A percentile compares a stretch with the other conserved stretches of the same genome.
Evolutionary conservation across 352 stramenopile genomes (phyloP).

Genomic region (Phytophthora gonapodyides): DNA sequence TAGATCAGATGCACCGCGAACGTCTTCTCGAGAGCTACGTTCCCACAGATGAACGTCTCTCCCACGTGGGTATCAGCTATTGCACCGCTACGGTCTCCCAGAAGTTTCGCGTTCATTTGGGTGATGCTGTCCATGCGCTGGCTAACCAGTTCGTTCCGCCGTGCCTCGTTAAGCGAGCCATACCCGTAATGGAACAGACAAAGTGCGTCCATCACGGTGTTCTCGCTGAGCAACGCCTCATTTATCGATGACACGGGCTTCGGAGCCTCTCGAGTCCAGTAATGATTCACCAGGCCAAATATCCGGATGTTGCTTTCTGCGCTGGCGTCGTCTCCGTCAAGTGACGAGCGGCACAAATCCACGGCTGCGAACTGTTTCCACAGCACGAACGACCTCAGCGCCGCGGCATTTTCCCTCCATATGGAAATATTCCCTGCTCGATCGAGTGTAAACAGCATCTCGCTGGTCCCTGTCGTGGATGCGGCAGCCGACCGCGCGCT

Average conservation of each 20-base stretch:
- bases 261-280: slow-evolving; percentile 39
- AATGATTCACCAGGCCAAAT: slow-evolving; percentile 46
- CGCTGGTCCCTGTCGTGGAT: slow-evolving; percentile 29
- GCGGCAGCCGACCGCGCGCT: slow-evolving; percentile 34
- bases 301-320: slow-evolving; percentile 19
- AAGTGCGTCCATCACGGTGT: slow-evolving; percentile 69
- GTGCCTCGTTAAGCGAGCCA: slow-evolving; percentile 57
- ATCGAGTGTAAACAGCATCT: slow-evolving; percentile 86
- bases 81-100: slow-evolving; percentile 55
- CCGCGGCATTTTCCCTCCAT: slow-evolving; percentile 68
- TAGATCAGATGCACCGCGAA: slow-evolving; percentile 74
- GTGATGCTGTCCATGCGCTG: slow-evolving; percentile 67
- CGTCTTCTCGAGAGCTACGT: slow-evolving; percentile 58
- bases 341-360: slow-evolving; percentile 39
- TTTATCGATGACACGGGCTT: slow-evolving; percentile 40
- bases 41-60: slow-evolving; percentile 70
- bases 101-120: slow-evolving; percentile 68
- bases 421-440: slow-evolving; percentile 66
- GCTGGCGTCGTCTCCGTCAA: slow-evolving; percentile 11
- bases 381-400: slow-evolving; percentile 59
- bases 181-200: slow-evolving; percentile 78
- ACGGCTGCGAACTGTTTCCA: slow-evolving; percentile 63
- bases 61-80: slow-evolving; percentile 66
- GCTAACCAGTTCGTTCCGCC: slow-evolving; percentile 56
- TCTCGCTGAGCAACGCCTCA: slow-evolving; percentile 67